These are phyloP conservation scores for Candida gigantensis DNA, from an alignment of 1,139 yeast genomes.

Conservation along the genomic window DNA sequence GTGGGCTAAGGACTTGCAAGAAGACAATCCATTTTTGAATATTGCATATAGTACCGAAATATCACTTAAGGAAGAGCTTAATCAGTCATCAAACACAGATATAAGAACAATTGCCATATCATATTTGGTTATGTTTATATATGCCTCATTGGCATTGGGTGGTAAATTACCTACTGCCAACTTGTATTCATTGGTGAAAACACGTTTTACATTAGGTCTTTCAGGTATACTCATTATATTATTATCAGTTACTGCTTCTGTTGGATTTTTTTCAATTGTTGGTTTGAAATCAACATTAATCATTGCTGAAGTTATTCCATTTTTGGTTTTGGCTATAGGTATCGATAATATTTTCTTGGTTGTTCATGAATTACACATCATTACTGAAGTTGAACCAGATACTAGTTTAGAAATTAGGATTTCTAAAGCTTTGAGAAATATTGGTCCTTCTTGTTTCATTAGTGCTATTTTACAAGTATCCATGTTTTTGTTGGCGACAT, in stretches of 20 bases:
- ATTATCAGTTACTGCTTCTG: constrained; percentile 75
- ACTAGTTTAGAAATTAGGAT: constrained; percentile 51
- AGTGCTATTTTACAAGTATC: constrained; percentile 76
- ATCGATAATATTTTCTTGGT: constrained; percentile 90
- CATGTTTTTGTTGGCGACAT: constrained; percentile 77
- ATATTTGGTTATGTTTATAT: constrained; percentile 84
- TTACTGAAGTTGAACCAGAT: constrained; percentile 35
- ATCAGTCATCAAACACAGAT: constrained; percentile 80
- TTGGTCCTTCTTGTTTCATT: constrained; percentile 85
- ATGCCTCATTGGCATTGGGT: constrained; percentile 83
- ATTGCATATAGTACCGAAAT: constrained; percentile 79
- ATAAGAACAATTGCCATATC: constrained; percentile 68
- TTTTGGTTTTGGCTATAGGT: constrained; percentile 88
- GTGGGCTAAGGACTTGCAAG: constrained; percentile 53
- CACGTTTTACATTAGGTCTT: constrained; percentile 76
- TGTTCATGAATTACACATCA: constrained; percentile 70
- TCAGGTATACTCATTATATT: constrained; percentile 81
- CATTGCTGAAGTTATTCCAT: constrained; percentile 97
- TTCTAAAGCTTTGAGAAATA: constrained; percentile 61
- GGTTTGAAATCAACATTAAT: constrained; percentile 86
- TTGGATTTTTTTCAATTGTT: constrained; percentile 73
- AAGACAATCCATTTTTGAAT: constrained; percentile 51
- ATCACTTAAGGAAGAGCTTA: constrained; percentile 81
- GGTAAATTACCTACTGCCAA: constrained; percentile 43
- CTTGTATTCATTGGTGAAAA: constrained; percentile 44